phyloP scores from a whole-genome alignment of 805 yeast species.

The Millerozyma acaciae region DNA sequence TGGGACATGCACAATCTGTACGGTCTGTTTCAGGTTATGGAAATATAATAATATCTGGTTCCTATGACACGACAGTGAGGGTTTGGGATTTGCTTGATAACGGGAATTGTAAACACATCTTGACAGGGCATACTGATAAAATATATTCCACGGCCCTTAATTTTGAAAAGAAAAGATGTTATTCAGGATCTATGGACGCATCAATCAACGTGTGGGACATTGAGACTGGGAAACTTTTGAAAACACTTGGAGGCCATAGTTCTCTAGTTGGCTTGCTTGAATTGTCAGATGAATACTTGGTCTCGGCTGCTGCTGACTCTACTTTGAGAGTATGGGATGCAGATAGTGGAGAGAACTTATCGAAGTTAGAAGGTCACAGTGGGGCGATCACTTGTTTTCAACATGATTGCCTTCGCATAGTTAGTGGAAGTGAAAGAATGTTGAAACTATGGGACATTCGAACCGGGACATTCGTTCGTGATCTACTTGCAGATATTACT shows the following conservation, averaged over 20 bases:
- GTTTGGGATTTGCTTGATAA: slow-evolving; percentile 82
- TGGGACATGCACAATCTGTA: slow-evolving; percentile 51
- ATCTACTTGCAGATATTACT: slow-evolving; percentile 66
- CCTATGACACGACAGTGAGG: slow-evolving; percentile 84
- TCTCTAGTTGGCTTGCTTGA: slow-evolving; percentile 86
- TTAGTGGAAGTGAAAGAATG: slow-evolving; percentile 87
- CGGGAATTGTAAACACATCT: slow-evolving; percentile 66
- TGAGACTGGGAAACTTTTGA: slow-evolving; percentile 63
- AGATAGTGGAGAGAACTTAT: slow-evolving; percentile 58
- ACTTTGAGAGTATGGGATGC: slow-evolving; percentile 94
- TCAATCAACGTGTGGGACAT: slow-evolving; percentile 89
- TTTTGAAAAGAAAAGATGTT: slow-evolving; percentile 69
- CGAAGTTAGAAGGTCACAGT: slow-evolving; percentile 75
- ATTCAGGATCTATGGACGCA: slow-evolving; percentile 88
- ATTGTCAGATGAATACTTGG: slow-evolving; percentile 68
- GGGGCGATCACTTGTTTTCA: slow-evolving; percentile 92
- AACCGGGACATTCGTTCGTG: slow-evolving; percentile 72
- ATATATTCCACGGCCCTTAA: slow-evolving; percentile 89
- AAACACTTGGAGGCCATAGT: slow-evolving; percentile 80
- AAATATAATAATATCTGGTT: slow-evolving; percentile 79
- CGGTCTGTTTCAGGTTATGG: slow-evolving; percentile 87
- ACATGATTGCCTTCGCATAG: slow-evolving; percentile 76
- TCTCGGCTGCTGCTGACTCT: slow-evolving; percentile 95
- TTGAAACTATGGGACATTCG: slow-evolving; percentile 83
- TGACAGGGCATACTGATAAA: slow-evolving; percentile 80